Base-by-base conservation (phyloP, 129 eudicot genomes). In the Tagetes patula region DNA sequence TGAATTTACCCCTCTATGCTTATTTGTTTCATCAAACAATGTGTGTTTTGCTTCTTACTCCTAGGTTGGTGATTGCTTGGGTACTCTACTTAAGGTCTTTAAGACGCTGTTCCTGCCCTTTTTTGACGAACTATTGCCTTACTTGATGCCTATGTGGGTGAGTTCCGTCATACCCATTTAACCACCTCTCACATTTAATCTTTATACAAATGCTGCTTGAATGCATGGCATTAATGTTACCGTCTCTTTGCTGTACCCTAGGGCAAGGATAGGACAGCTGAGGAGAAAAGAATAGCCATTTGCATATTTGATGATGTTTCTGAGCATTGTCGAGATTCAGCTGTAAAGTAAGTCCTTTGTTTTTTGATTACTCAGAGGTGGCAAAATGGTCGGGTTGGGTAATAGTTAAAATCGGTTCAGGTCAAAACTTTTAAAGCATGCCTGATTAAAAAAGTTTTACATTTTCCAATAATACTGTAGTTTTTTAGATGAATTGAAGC, bases 271-370 rank as follows among this genome's bases (percentile, higher is more conserved):
- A 85, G 88, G 78, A 88, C 99, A 70, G 74, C 91, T 27, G 99
- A 90, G 79, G 99, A 90, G 86, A 95, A 91, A 79, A 88, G 99
- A 59, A 87, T 88, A 65, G 97, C 99, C 0, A 90, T 95, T 48
- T 95, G 99, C 80, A 85, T 95, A 37, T 95, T 95, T 83, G 99
- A 95, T 86, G 99, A 95, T 82, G 89, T 88, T 73, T 94, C 87
- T 37, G 99, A 95, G 82, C 96, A 90, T 72, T 95, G 99, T 79
- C 84, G 89, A 70, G 99, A 95, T 74, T 85, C 96, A 68, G 99
- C 99, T 43, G 70, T 85, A 3, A 95, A 87, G 99, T 95, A 82
- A 65, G 87, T 58, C 3, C 55, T 40, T 10, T 1, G 2, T 39
- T 67, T 58, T 73, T 31, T 56, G 41, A 53, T 70, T 72, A 31